Conservation (phyloP, 2,329 filamentous ascomycete genomes). For the Exophiala spinifera region DNA sequence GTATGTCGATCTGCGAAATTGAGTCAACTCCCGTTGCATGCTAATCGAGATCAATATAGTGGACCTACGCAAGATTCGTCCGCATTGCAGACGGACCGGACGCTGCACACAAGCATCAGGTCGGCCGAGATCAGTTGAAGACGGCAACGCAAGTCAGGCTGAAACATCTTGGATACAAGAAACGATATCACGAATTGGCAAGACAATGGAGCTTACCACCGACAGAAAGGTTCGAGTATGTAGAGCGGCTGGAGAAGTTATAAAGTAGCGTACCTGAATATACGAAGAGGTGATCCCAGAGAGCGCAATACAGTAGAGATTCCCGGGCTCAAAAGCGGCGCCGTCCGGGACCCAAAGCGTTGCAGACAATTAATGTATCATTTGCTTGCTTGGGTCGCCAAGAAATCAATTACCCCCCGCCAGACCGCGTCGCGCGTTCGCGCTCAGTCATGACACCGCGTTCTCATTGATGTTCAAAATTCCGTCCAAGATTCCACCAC, state of each 20-base stretch:
- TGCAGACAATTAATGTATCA: too few relatives aligned
- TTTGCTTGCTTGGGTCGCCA: too few relatives aligned
- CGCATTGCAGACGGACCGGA: slow-evolving; percentile 80
- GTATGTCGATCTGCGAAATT: too few relatives aligned
- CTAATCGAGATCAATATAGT: slow-evolving; percentile 50
- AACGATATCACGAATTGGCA: slow-evolving; percentile 3
- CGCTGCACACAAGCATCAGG: slow-evolving; percentile 69
- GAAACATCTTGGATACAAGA: slow-evolving; percentile 9
- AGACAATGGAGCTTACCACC: background rate
- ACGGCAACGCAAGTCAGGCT: background rate
- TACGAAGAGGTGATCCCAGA: too few relatives aligned
- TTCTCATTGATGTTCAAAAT: background rate
- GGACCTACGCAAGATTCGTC: slow-evolving; percentile 71
- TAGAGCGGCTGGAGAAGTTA: background rate
- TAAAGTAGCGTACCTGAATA: too few relatives aligned
- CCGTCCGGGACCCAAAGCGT: too few relatives aligned
- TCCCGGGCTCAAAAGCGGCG: too few relatives aligned
- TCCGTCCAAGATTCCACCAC: background rate
- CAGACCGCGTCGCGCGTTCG: too few relatives aligned
- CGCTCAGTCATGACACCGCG: too few relatives aligned
- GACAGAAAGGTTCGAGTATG: slow-evolving; percentile 8
- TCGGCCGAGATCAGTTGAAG: slow-evolving; percentile 34
- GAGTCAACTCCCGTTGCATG: too few relatives aligned
- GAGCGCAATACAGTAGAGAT: too few relatives aligned
- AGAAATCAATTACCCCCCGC: too few relatives aligned